Evolutionary conservation across 805 yeast species (phyloP), one percentile per base, ranked within the genome.

Genomic region (Saccharomyces mikatae): DNA sequence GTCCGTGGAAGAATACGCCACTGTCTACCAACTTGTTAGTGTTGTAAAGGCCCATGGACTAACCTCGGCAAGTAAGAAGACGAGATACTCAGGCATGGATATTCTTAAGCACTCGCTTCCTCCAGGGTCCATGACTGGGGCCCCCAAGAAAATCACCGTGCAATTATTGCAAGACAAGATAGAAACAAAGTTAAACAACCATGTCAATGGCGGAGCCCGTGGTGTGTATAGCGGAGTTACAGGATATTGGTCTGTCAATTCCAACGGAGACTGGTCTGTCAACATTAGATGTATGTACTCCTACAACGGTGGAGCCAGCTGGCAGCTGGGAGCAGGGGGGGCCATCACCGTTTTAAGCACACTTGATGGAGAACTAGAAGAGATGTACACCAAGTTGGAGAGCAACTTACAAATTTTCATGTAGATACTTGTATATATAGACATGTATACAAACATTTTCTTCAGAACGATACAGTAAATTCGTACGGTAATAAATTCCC

Each of bases 91-190:
- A 11, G 99, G 98, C 0, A 73, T 91, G 26, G 98, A 94, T 66
- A 74, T 92, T 2, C 75, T 94, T 11, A 79, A 82, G 22, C 81
- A 81, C 56, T 82, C 96, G 0, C 73, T 95, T 36, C 99, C 99
- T 2, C 97, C 99, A 0, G 99, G 99, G 0, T 92, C 98, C 0
- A 94, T 94, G 99, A 94, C 99, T 0, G 99, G 99, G 2, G 99
- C 99, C 0, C 99, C 99, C 2, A 94, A 94, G 72, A 87, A 85
- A 62, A 78, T 96, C 56, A 89, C 97, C 0, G 96, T 94, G 5
- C 94, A 92, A 68, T 68, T 95, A 4, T 74, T 94, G 29, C 87
- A 84, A 56, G 60, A 69, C 10, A 56, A 71, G 11, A 72, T 76
- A 26, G 68, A 64, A 24, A 50, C 58, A 0, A 61, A 66, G 48